Base-by-base conservation (phyloP, 2,329 filamentous ascomycete species). In the Cladosporium oxysporum region DNA sequence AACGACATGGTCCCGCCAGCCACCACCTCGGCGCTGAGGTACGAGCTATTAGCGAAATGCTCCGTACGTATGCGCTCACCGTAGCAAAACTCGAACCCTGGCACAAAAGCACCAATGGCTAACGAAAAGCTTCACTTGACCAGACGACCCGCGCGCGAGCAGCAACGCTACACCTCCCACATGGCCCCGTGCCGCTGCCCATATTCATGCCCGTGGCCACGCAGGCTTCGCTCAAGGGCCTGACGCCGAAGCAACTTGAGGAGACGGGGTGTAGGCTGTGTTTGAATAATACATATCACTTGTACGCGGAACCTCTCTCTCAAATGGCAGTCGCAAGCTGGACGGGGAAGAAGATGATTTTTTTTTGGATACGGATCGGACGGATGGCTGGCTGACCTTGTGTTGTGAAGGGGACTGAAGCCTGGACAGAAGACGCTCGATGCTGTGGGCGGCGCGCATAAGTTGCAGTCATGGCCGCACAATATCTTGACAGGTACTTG, bases 121-220 rank as follows among this genome's bases (percentile, higher is more conserved):
- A 31, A 49, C 21, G 55, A 12, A 14, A 33, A 29, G 72, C 58
- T 50, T n/a, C 12, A 41, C 35, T 47, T 31, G 35, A 69, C 65
- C 65, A 98, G 94, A 96, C 93, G 58, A 98, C 94, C 12, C 92
- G 94, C 83, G 95, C 95, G 29, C 91, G 95, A 71, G 95, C 95
- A 59, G 95, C 95, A 62, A 88, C 88, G 66, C 84, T 99, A 63
- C 90, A 89, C 58, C 88, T 99, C 29, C 94, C 95, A 60, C 96
- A 99, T 87, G 95, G 95, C 66, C 85, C 90, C 1, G 93, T 99
- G 29, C 87, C 91, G 73, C 86, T 98, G 33, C 95, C 96, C 8
- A 88, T 98, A 66, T 99, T 99, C 79, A 99, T 99, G 95, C 95
- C 95, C 18, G 95, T 99, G 52, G 95, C 95, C 33, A 99, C 95